These are phyloP conservation scores for Blastobotrys illinoisensis DNA, from an alignment of 1,139 yeast species.

Conservation along the genomic window DNA sequence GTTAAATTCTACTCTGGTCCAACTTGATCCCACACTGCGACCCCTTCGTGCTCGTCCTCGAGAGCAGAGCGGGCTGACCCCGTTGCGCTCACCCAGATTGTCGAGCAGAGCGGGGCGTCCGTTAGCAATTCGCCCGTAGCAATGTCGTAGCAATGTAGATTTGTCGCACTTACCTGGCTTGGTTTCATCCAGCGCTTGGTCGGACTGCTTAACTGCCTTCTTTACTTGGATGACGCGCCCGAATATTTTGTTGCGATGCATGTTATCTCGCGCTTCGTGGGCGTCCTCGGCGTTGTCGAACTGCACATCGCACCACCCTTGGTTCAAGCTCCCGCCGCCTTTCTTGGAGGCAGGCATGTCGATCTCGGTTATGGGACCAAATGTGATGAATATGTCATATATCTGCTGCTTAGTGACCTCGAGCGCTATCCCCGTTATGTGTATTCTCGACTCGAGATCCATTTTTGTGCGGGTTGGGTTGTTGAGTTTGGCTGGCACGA, in stretches of 20 bases:
- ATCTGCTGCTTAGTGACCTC: conserved; percentile 17
- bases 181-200: conserved; percentile 10
- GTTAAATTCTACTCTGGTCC: not conserved
- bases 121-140: conserved; percentile 4
- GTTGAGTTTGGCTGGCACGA: not conserved
- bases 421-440: not conserved
- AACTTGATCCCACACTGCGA: not conserved
- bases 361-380: conserved; percentile 33
- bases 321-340: conserved; percentile 3
- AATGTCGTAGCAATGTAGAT: too few species aligned
- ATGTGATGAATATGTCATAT: conserved; percentile 29
- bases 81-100: too few species aligned
- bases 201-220: conserved; percentile 16
- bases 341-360: conserved; percentile 16
- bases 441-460: not conserved
- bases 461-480: not conserved
- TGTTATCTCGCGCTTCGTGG: conserved; percentile 34
- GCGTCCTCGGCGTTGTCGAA: conserved; percentile 32
- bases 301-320: conserved; percentile 28
- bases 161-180: conserved; percentile 14
- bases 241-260: conserved; percentile 31
- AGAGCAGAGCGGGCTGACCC: too few species aligned
- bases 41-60: too few species aligned
- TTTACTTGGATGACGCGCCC: conserved; percentile 29
- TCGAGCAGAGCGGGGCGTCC: conserved; percentile 15